These are phyloP conservation scores for Verruconis gallopava DNA, from an alignment of 2,329 filamentous ascomycete genomes.

Conservation along the genomic window DNA sequence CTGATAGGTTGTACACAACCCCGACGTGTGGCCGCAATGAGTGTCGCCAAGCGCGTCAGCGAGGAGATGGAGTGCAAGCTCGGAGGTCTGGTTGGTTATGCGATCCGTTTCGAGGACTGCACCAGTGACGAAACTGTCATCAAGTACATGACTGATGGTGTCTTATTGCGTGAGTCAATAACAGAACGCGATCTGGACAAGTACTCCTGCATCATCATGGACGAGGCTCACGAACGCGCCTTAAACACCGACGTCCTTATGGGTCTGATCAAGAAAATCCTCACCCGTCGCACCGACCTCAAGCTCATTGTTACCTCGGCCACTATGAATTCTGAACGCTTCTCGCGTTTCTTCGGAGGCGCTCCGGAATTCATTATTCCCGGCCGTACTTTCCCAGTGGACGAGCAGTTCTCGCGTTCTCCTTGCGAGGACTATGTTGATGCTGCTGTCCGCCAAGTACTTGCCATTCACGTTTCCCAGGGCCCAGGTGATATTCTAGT, in stretches of 20 bases:
- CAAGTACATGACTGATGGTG: constrained; percentile 99
- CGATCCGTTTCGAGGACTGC: constrained; percentile 96
- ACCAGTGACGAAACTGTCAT: constrained; percentile 91
- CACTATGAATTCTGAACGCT: constrained; percentile 95
- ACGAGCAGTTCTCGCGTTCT: constrained; percentile 87
- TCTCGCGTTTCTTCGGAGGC: constrained; percentile 90
- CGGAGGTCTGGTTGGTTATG: constrained; percentile 81
- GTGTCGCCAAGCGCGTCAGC: constrained; percentile 91
- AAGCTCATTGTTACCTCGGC: constrained; percentile 97
- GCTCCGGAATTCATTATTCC: constrained; percentile 96
- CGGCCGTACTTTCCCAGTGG: constrained; percentile 90
- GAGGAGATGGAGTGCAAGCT: constrained; percentile 96
- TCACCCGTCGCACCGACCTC: constrained; percentile 75
- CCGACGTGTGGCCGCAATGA: constrained; percentile 94
- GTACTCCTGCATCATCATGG: constrained; percentile 99
- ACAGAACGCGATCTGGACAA: constrained; percentile 87
- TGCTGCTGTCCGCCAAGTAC: constrained; percentile 86
- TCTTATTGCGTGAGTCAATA: constrained; percentile 82
- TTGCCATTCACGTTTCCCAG: constrained; percentile 94
- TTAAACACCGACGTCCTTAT: constrained; percentile 95
- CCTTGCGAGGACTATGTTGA: constrained; percentile 98
- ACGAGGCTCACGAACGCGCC: constrained; percentile 93
- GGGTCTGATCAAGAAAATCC: constrained; percentile 94
- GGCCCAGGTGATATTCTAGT: constrained; percentile 86
- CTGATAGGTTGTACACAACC: constrained; percentile 97